Evolutionary conservation across 176 grass and related monocot species (phyloP).

Genomic region (Ensete ventricosum): DNA sequence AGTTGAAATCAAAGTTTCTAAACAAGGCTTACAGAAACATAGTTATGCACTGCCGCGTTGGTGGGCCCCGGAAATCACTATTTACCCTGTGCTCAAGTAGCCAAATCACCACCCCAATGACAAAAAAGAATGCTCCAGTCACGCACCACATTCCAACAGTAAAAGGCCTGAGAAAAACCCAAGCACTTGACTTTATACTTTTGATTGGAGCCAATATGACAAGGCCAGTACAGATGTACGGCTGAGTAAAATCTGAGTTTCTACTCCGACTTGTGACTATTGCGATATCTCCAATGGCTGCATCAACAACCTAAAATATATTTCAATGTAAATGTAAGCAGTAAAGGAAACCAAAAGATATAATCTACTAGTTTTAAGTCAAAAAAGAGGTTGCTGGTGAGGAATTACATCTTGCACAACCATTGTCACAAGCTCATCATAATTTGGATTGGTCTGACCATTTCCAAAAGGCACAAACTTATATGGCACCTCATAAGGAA

Average conservation of each 20-base stretch:
- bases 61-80: constrained; percentile 16
- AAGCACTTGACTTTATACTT: constrained; percentile 21
- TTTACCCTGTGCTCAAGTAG: constrained; percentile 24
- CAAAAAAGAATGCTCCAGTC: constrained; percentile 20
- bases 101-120: constrained; percentile 28
- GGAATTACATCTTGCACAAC: constrained; percentile 24
- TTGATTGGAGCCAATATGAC: constrained; percentile 23
- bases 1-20: background rate
- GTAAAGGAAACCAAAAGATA: background rate
- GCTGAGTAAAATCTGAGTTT: constrained; percentile 20
- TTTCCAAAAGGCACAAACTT: constrained; percentile 24
- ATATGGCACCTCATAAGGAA: constrained; percentile 23
- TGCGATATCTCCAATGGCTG: constrained; percentile 20
- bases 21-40: constrained; percentile 19
- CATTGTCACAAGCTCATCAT: constrained; percentile 23
- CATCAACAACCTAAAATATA: constrained; percentile 24
- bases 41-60: constrained; percentile 15
- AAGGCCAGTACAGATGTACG: constrained; percentile 21
- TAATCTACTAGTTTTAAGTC: background rate
- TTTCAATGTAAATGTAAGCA: background rate
- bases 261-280: constrained; percentile 20
- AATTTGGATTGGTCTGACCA: constrained; percentile 18
- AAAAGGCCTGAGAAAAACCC: constrained; percentile 26
- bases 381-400: background rate
- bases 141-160: constrained; percentile 20